Base-by-base conservation (phyloP, 139 green algal genomes). In the Asterochloris sp. region DNA sequence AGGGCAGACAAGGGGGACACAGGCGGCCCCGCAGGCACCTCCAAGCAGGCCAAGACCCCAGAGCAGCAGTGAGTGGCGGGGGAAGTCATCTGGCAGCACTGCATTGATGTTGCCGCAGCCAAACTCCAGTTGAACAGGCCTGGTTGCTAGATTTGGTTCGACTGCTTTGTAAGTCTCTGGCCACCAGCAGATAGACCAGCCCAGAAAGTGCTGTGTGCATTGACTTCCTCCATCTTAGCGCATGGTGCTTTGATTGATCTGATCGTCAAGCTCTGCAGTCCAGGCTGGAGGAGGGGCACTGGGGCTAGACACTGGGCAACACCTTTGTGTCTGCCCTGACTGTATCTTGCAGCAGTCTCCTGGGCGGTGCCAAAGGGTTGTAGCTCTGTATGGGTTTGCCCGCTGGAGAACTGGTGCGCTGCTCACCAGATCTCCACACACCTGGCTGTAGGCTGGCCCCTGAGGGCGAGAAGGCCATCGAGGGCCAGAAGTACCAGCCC, bases 401-500 rank as follows among this genome's bases (percentile, higher is more conserved):
- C 29, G 13, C 8, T 64, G 9, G 14, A 61, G 8, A 26, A 54
- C 38, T 54, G 38, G 6, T 54, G 38, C 38, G 38, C 38, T 54
- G n/a, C 62, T 27, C n/a, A 16, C 29, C 26, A 74, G 23, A 13
- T 23, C 19, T 81, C 11, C 73, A 23, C 19, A 38, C 66, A 76
- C 16, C 10, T 82, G 0, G 26, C 21, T 81, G 62, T 64, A 85
- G 82, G 82, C 24, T 54, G 27, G 82, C 82, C 68, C 82, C 82
- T 14, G 64, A 85, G 66, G 82, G 82, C 19, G 67, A 85, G n/a
- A 78, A 61, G 27, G 82, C 82, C 29, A 61, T 79, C 15, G 76
- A 78, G 60, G 82, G 82, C 1, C 68, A 82, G 68, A 85, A 82
- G 69, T 28, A 26, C n/a, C 82, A 82, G 28, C 68, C 82, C 8